phyloP scores from a whole-genome alignment of 116 monocot genomes.

The Papilionanthe hybrid region DNA sequence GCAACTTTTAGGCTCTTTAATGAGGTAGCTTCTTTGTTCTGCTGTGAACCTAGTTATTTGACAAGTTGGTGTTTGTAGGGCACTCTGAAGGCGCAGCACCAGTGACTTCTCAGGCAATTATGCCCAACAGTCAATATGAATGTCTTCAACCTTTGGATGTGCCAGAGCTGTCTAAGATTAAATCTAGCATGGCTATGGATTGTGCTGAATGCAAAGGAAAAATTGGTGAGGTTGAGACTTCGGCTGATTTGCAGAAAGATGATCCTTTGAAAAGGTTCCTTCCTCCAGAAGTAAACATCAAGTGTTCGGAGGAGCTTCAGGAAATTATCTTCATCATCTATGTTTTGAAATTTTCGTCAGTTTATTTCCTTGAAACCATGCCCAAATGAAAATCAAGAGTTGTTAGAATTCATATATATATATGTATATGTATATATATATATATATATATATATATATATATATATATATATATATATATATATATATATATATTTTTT shows the following conservation, averaged over 20 bases:
- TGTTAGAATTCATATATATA: too few relatives aligned
- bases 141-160: constrained; percentile 17
- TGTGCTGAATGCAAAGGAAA: constrained; percentile 5
- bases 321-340: too few relatives aligned
- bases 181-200: constrained; percentile 27
- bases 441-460: too few relatives aligned
- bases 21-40: background rate
- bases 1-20: background rate
- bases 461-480: too few relatives aligned
- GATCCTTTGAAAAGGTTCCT: constrained; percentile 60
- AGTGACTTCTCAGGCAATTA: constrained; percentile 20
- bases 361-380: too few relatives aligned
- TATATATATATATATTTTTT: too few relatives aligned
- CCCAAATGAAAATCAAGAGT: too few relatives aligned
- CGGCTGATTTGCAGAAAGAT: constrained; percentile 26
- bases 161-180: constrained; percentile 20
- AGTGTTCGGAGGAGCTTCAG: constrained; percentile 54
- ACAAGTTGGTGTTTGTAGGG: constrained; percentile 2
- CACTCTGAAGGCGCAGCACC: constrained; percentile 1
- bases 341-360: too few relatives aligned
- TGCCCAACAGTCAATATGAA: constrained; percentile 28
- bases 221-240: constrained; percentile 24
- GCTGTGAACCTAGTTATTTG: background rate
- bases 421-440: too few relatives aligned
- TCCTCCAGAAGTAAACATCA: constrained; percentile 39